A percentile compares a stretch with the other conserved stretches of the same genome.
Evolutionary conservation across 2,329 filamentous ascomycete genomes (phyloP).

Genomic region (Microdochium paspali): DNA sequence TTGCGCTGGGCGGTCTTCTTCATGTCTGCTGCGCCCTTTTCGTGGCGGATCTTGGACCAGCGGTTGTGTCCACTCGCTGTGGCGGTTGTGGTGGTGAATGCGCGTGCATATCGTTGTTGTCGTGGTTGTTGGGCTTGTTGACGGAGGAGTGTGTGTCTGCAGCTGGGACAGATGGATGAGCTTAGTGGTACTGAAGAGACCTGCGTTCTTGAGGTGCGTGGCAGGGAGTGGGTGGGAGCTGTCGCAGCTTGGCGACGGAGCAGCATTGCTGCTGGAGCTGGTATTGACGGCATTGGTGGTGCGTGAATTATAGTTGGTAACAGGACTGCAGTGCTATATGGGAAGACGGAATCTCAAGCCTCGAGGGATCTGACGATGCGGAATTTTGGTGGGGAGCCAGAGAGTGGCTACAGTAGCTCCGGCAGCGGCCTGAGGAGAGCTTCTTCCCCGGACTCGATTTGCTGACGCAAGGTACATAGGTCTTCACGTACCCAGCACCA

Average conservation of each 20-base stretch:
- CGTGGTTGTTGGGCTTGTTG: background rate
- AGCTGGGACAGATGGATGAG: background rate
- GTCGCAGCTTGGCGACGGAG: background rate
- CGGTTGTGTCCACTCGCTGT: conserved; percentile 69
- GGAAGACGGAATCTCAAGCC: background rate
- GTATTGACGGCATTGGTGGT: background rate
- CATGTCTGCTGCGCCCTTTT: conserved; percentile 79
- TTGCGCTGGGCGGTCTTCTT: conserved; percentile 67
- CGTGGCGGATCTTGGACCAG: conserved; percentile 95
- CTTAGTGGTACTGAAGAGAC: no score
- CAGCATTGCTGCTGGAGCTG: background rate
- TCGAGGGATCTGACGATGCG: background rate
- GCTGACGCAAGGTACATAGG: background rate
- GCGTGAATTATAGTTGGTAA: background rate
- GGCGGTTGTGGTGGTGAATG: conserved; percentile 33
- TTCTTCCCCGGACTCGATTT: background rate
- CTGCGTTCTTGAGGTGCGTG: background rate
- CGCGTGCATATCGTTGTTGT: conserved; percentile 16
- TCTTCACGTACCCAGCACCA: no score
- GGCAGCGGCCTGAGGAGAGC: background rate
- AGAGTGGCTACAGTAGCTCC: background rate
- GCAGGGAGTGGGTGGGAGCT: no score
- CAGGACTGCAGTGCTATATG: background rate
- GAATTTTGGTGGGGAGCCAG: background rate
- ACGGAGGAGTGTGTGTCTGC: background rate